Conservation (phyloP, 768 basidiomycete genomes). For the Tricholoma saponaceum region DNA sequence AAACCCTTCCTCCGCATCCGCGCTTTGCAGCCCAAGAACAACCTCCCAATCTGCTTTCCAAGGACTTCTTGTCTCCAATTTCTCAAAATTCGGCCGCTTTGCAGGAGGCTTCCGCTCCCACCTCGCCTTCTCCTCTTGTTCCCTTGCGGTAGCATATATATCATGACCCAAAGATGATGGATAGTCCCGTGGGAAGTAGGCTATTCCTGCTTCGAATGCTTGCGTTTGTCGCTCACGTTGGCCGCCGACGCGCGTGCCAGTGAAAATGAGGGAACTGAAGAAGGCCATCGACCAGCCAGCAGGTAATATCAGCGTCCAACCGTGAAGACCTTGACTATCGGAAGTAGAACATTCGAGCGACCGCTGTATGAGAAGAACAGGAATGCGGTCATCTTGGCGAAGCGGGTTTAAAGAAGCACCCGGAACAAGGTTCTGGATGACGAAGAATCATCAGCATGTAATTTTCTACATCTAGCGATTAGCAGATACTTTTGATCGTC, state of each 20-base stretch:
- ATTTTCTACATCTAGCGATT: neutral
- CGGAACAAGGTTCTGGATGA: conserved; percentile 64
- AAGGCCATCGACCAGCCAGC: conserved; percentile 92
- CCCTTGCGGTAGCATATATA: conserved; percentile 43
- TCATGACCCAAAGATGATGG: conserved; percentile 55
- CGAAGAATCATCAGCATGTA: neutral
- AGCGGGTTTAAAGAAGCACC: conserved; percentile 66
- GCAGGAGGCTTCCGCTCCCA: conserved; percentile 88
- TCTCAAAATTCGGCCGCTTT: conserved; percentile 72
- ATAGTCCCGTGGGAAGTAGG: conserved; percentile 82
- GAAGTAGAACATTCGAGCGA: conserved; percentile 45
- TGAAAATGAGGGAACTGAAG: conserved; percentile 74
- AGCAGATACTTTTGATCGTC: conserved; percentile 61
- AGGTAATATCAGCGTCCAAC: conserved; percentile 87
- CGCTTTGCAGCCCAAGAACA: conserved; percentile 49
- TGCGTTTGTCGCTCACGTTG: conserved; percentile 81
- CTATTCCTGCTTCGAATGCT: conserved; percentile 71
- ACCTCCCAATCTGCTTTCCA: conserved; percentile 76
- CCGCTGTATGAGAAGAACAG: conserved; percentile 78
- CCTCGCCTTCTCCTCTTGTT: conserved; percentile 44
- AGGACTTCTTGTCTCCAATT: conserved; percentile 61
- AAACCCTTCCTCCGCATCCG: conserved; percentile 26
- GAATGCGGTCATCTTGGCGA: conserved; percentile 78
- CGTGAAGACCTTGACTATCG: conserved; percentile 53
- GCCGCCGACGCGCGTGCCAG: conserved; percentile 82